Percentiles rank a stretch among this genome's conserved stretches.
phyloP scores from a whole-genome alignment of 2,329 filamentous ascomycete species.

The Mycosphaerella sp. region DNA sequence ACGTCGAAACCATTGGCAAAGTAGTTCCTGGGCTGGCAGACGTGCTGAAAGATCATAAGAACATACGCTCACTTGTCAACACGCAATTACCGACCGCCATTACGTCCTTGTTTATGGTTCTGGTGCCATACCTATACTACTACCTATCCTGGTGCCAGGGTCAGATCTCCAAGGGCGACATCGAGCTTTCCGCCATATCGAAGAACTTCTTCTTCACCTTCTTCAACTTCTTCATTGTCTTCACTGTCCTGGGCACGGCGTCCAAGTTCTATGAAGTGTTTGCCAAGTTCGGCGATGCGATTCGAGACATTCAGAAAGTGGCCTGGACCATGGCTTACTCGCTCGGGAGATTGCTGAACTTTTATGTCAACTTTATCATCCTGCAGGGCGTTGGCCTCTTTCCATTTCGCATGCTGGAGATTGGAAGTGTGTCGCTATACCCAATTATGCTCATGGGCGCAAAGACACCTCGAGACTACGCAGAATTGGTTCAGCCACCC shows the following conservation, averaged over 20 bases:
- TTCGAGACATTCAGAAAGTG: constrained; percentile 73
- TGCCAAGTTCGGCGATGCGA: constrained; percentile 60
- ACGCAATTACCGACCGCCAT: constrained; percentile 81
- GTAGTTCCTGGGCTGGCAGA: constrained; percentile 65
- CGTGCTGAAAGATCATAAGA: constrained; percentile 60
- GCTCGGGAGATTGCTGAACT: constrained; percentile 66
- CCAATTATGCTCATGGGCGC: constrained; percentile 72
- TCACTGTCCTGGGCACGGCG: constrained; percentile 78
- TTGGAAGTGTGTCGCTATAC: constrained; percentile 78
- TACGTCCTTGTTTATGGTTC: constrained; percentile 79
- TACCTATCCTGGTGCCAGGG: constrained; percentile 87
- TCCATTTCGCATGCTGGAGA: constrained; percentile 83
- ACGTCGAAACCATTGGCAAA: constrained; percentile 70
- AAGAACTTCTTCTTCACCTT: constrained; percentile 99
- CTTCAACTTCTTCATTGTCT: constrained; percentile 97
- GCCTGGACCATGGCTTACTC: constrained; percentile 69
- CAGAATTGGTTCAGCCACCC: constrained; percentile 72
- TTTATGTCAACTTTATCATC: constrained; percentile 92
- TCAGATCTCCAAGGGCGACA: constrained; percentile 89
- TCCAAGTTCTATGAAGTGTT: constrained; percentile 59
- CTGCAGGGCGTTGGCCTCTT: constrained; percentile 90
- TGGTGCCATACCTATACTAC: constrained; percentile 91
- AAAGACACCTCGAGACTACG: constrained; percentile 83
- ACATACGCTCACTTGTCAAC: constrained; percentile 70
- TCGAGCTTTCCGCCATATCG: constrained; percentile 89